Percentiles rank a stretch among this genome's conserved stretches.
Evolutionary conservation across 805 yeast genomes (phyloP).

Genomic region (Kluyveromyces wickerhamii): DNA sequence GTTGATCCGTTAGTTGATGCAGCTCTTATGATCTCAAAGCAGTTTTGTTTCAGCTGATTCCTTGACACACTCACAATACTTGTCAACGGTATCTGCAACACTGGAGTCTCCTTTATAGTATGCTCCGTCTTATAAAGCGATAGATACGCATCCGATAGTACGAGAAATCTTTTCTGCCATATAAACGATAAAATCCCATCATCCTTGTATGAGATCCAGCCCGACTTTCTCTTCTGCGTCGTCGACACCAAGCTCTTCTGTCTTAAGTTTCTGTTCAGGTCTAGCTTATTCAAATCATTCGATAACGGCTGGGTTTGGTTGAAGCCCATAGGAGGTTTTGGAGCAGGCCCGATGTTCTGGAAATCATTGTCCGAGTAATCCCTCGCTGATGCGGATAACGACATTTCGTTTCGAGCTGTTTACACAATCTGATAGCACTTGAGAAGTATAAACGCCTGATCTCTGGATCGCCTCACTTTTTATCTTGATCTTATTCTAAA

Average conservation of each 20-base stretch:
- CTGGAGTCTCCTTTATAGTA: slow-evolving; percentile 34
- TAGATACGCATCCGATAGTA: slow-evolving; percentile 64
- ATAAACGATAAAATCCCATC: slow-evolving; percentile 84
- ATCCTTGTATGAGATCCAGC: slow-evolving; percentile 90
- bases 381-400: slow-evolving; percentile 39
- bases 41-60: slow-evolving; percentile 64
- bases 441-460: too few species aligned
- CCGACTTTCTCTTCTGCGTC: slow-evolving; percentile 31
- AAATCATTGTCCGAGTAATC: slow-evolving; percentile 39
- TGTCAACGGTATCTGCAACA: slow-evolving; percentile 46
- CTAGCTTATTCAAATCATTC: slow-evolving; percentile 28
- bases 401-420: slow-evolving; percentile 31
- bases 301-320: slow-evolving; percentile 32
- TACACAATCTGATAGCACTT: too few species aligned
- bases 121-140: slow-evolving; percentile 66
- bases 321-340: slow-evolving; percentile 40
- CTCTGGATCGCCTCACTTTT: too few species aligned
- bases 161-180: slow-evolving; percentile 86
- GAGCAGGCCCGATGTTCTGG: slow-evolving; percentile 50
- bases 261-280: slow-evolving; percentile 15
- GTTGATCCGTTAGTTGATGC: slow-evolving; percentile 1
- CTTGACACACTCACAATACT: slow-evolving; percentile 58
- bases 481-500: too few species aligned
- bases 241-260: slow-evolving; percentile 7
- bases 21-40: slow-evolving; percentile 58